phyloP scores from a whole-genome alignment of 2,329 filamentous ascomycete genomes.

The Colletotrichum cordylinicola region DNA sequence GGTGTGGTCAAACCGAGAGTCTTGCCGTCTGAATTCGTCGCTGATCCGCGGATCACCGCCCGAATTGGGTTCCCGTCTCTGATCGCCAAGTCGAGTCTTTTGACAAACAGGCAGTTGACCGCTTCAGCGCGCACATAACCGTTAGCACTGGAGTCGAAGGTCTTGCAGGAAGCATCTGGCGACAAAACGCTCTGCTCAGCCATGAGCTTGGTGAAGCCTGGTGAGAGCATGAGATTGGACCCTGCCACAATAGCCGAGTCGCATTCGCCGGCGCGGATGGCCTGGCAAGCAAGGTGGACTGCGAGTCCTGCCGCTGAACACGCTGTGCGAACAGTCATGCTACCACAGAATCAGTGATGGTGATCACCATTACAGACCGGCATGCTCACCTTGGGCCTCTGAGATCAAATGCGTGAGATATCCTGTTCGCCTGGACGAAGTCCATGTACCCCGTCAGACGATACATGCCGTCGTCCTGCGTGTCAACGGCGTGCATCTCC shows the following conservation, averaged over 20 bases:
- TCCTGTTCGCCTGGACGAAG: slow-evolving; percentile 27
- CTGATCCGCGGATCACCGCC: slow-evolving; percentile 33
- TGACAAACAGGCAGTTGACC: slow-evolving; percentile 41
- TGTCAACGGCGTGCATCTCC: slow-evolving; percentile 24
- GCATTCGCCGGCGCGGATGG: slow-evolving; percentile 31
- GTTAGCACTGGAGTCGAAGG: slow-evolving; percentile 44
- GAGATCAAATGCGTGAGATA: slow-evolving; percentile 24
- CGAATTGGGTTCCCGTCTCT: slow-evolving; percentile 40
- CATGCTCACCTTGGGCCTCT: background rate
- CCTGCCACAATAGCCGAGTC: slow-evolving; percentile 36
- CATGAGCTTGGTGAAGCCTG: slow-evolving; percentile 11
- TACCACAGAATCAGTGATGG: slow-evolving; percentile 18
- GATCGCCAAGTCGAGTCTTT: slow-evolving; percentile 43
- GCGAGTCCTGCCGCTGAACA: slow-evolving; percentile 37
- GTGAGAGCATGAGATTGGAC: slow-evolving; percentile 31
- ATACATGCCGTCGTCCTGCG: background rate
- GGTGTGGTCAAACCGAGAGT: slow-evolving; percentile 42
- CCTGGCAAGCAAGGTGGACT: slow-evolving; percentile 35
- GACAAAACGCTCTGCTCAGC: slow-evolving; percentile 29
- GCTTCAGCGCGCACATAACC: slow-evolving; percentile 50
- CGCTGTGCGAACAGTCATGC: slow-evolving; percentile 38
- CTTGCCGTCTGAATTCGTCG: slow-evolving; percentile 40
- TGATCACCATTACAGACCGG: accelerated
- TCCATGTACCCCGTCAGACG: slow-evolving; percentile 23
- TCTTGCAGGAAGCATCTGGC: slow-evolving; percentile 29